Base-by-base conservation (phyloP, 148 eudicot genomes). In the Camellia lanceoleosa region DNA sequence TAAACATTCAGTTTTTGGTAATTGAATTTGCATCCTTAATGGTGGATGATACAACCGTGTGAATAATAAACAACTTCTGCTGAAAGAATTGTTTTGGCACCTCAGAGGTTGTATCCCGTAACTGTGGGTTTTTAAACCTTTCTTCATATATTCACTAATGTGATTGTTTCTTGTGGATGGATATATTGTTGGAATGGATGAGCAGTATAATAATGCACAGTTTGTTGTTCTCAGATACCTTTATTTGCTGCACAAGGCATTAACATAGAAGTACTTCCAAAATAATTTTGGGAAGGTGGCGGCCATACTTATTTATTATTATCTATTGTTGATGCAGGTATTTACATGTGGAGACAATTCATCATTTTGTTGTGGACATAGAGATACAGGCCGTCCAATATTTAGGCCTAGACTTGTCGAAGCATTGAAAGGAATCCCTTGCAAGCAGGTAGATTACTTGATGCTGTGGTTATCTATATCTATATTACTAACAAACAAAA, bases 331-430 rank as follows among this genome's bases (percentile, higher is more conserved):
- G 47, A 14, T 89, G 38, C 87, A 96, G 99, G 99, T 93, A 51
- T 96, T 91, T 86, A 93, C 99, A 5, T 93, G 95, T 74, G 99
- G 99, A 82, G 99, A 93, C 80, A 96, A 93, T 88, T 94, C 99
- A 79, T 89, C 92, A 20, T 92, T 91, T 79, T 93, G 95, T 76
- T 92, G 98, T 82, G 99, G 99, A 58, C 97, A 93, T 74, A 82
- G 90, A 80, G 98, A 96, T 82, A 91, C 90, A 68, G 79, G 77
- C 56, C 97, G 97, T 67, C 97, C 97, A n/a, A 89, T 95, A 83
- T 95, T 95, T 84, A 89, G 88, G 71, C 98, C 98, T 71, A 89
- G 90, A 82, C 86, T 90, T 71, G 92, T 96, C 65, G 99, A 93
- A 82, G 89, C 98, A 18, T 75, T 96, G 79, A 91, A 91, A 56